Base-by-base conservation (phyloP, 2,329 filamentous ascomycete genomes). In the Paracorniculantispora psalliotae region DNA sequence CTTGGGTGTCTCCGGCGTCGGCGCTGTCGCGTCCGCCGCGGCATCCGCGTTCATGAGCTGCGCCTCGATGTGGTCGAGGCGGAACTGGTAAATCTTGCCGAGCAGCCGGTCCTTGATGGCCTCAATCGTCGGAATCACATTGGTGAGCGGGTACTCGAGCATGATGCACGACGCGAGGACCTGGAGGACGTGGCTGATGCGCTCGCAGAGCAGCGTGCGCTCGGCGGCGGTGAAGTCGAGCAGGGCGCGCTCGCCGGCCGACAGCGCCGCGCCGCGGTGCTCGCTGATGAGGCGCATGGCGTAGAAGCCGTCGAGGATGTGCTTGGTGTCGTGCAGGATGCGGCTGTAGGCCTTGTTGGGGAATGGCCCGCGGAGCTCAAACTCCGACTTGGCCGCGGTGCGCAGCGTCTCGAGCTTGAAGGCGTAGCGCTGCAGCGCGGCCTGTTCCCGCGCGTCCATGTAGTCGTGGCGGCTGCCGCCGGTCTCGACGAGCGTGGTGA, bases 141-240 rank as follows among this genome's bases (percentile, higher is more conserved):
- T 92, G 37, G 89, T 93, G 60, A 99, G 80, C 0, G 94, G 92
- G 67, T 96, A 97, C 73, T 96, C 92, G 9, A 97, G 81, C 79
- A 96, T 96, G 76, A 97, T 86, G 15, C 90, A 96, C 44, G 90
- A 94, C 1, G 94, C 94, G 63, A 99, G 83, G 6, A 97, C 94
- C 68, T 86, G 80, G 63, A 85, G 85, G 17, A 99, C 82, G 80
- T 97, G 94, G 69, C 91, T 96, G 67, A 97, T 96, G 54, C 94
- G 86, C 57, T 90, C 85, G 66, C 91, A 96, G 33, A 99, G 80
- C 62, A 92, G 86, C 10, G 82, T 84, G 56, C 94, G 84, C 73
- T 99, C 93, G 9, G 84, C 78, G 4, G 84, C 81, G 1, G 94
- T 97, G 70, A 90, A 92, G 62, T 84, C 81, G 39, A 99, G 77